Evolutionary conservation across 108 stramenopile species (phyloP), one percentile per base, ranked within the genome.

Genomic region (Schizochytrium sp.): DNA sequence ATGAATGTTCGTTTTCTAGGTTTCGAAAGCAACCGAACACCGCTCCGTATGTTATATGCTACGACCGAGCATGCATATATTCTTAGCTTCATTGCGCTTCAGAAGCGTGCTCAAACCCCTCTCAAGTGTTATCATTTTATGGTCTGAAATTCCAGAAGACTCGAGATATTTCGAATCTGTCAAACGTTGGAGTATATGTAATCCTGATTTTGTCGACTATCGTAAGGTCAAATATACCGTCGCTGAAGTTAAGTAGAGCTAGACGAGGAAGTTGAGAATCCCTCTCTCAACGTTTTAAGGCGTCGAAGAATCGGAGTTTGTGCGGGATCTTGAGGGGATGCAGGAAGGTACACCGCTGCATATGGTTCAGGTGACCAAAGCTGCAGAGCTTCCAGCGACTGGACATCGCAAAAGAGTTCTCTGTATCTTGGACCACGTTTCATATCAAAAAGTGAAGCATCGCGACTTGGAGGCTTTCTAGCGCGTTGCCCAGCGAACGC

Each of bases 371-470:
- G 59, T n/a, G 28, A 60, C 59, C 59, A 60, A n/a, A n/a, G 19
- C 0, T n/a, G 59, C 0, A 60, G 59, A 17, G 59, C 59, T n/a
- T 17, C 17, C 1, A 60, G 17, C 0, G 59, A 60, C 19, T 17
- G 19, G 28, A 60, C 59, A n/a, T 60, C 59, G 19, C 59, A n/a
- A 60, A 60, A 60, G 59, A 60, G 59, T 17, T 60, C 59, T 17
- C 59, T 17, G 59, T 60, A 60, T n/a, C 59, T 17, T 17, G 59
- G 59, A 17, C 59, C 59, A n/a, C 59, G 17, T 60, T n/a, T 17
- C 59, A 60, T n/a, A n/a, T 60, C 59, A n/a, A 60, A 60, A n/a
- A 60, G 59, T 60, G 59, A n/a, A 60, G 19, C 59, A 60, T n/a
- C 28, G 59, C 59, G 59, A n/a, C 59, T 60, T 60, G 59, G 28